These are phyloP conservation scores for Leishmania guyanensis DNA, from an alignment of 208 protist genomes.

Conservation along the genomic window DNA sequence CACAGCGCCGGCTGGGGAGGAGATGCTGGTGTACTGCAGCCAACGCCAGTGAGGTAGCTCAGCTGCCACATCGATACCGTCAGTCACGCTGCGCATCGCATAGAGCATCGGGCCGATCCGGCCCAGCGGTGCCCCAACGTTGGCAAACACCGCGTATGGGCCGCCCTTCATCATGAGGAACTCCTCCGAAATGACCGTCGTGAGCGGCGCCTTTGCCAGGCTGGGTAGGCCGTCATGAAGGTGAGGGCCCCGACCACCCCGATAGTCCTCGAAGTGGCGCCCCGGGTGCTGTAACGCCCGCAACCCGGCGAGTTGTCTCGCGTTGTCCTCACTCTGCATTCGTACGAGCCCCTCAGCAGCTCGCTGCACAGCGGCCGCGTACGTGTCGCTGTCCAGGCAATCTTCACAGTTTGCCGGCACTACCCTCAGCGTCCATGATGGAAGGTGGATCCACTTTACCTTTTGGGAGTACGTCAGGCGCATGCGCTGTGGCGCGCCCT, in stretches of 20 bases:
- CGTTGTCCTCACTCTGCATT: background rate
- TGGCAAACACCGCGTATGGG: conserved; percentile 12
- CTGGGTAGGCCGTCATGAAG: background rate
- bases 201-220: background rate
- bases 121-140: conserved; percentile 14
- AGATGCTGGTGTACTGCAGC: conserved; percentile 11
- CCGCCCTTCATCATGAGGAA: background rate
- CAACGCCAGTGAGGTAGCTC: conserved; percentile 24
- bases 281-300: background rate
- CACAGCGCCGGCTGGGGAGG: background rate
- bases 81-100: conserved; percentile 25
- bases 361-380: background rate
- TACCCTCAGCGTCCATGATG: conserved; percentile 27
- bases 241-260: background rate
- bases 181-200: background rate
- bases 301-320: background rate
- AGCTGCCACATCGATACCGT: conserved; percentile 5
- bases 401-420: conserved; percentile 12
- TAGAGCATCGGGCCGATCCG: conserved; percentile 27
- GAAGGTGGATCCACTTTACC: conserved; percentile 18
- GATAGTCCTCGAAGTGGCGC: background rate
- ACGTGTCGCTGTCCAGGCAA: conserved; percentile 1
- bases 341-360: background rate
- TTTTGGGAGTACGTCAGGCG: background rate
- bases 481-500: conserved; percentile 6